Percentiles rank a stretch among this genome's conserved stretches.
These are phyloP conservation scores for Omphalotus guepiniiformis DNA, from an alignment of 768 basidiomycete genomes.

Conservation along the genomic window DNA sequence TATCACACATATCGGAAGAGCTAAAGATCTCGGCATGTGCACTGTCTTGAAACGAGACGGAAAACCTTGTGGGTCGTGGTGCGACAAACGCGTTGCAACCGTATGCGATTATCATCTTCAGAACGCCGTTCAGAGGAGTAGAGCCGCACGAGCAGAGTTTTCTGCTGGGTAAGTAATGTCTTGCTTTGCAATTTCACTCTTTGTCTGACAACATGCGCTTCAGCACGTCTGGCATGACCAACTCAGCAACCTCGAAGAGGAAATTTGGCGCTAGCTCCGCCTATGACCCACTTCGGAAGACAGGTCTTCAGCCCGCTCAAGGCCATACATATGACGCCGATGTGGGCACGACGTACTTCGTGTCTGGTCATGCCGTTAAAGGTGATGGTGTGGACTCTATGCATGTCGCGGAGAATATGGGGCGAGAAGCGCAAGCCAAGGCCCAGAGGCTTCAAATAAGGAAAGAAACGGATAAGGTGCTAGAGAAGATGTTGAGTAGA, in stretches of 20 bases:
- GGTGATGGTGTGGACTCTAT: slow-evolving; percentile 35
- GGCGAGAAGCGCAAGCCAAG: slow-evolving; percentile 75
- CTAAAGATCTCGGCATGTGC: slow-evolving; percentile 86
- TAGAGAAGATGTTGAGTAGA: slow-evolving; percentile 56
- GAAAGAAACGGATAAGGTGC: slow-evolving; percentile 54
- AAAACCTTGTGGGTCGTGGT: slow-evolving; percentile 82
- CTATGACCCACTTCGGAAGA: slow-evolving; percentile 69
- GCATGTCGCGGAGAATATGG: slow-evolving; percentile 66
- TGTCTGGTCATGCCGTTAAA: slow-evolving; percentile 73
- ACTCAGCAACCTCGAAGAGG: slow-evolving; percentile 38
- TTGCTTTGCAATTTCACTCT: background rate
- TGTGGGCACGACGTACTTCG: slow-evolving; percentile 63
- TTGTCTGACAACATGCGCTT: background rate
- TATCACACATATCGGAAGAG: slow-evolving; percentile 81
- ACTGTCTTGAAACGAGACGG: slow-evolving; percentile 74
- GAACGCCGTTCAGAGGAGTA: slow-evolving; percentile 66
- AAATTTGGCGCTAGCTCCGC: slow-evolving; percentile 29
- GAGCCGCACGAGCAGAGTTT: slow-evolving; percentile 84
- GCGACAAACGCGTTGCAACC: slow-evolving; percentile 80
- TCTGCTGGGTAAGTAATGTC: slow-evolving; percentile 62
- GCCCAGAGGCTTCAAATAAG: slow-evolving; percentile 58
- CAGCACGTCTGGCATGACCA: slow-evolving; percentile 75
- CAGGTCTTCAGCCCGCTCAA: slow-evolving; percentile 47
- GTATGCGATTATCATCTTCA: slow-evolving; percentile 93
- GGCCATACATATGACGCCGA: slow-evolving; percentile 36